Evolutionary conservation across 2,329 filamentous ascomycete genomes (phyloP), one percentile per base, ranked within the genome.

Genomic region (Aspergillus hiratsukae): DNA sequence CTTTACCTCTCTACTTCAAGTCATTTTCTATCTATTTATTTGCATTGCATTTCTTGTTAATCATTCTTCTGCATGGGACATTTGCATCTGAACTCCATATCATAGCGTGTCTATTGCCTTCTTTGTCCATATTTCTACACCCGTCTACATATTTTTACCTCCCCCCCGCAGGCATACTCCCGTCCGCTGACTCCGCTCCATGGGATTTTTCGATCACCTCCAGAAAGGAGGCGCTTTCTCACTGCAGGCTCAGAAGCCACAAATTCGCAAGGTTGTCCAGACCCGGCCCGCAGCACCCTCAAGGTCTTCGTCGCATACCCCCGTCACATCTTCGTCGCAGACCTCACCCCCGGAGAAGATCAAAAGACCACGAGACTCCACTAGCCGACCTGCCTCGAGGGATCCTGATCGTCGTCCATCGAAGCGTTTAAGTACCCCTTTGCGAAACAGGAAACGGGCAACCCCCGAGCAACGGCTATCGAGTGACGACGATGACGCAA

Each of bases 161-260:
- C 49, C 31, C 45, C 50, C 48, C 31, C 27, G 40, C 43, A 48
- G 37, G 49, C 51, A 35, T 29, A 55, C 48, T 56, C 48, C 60
- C 37, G 51, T 51, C 48, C 52, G 37, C 56, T 41, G 52, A 49
- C 52, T 51, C 52, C 55, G 40, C 64, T 58, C 59, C 56, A 77
- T 76, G 75, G 73, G 74, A 51, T 76, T 76, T 64, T 77, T 77
- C 63, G 75, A 77, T 59, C 73, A 76, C 59, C 69, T 77, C 58
- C 74, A 76, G 56, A 76, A 76, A 66, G 73, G 73, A 69, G 74
- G 73, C 59, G 68, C 65, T 35, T 75, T 75, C 53, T 72, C 73
- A 41, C 66, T 77, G 51, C 74, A 75, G 55, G 65, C 74, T 43
- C 72, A 76, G 54, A 76, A 73, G 43, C 64, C 72, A 27, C 73